These are phyloP conservation scores for Pulveroboletus frians DNA, from an alignment of 768 basidiomycete species.

Conservation along the genomic window DNA sequence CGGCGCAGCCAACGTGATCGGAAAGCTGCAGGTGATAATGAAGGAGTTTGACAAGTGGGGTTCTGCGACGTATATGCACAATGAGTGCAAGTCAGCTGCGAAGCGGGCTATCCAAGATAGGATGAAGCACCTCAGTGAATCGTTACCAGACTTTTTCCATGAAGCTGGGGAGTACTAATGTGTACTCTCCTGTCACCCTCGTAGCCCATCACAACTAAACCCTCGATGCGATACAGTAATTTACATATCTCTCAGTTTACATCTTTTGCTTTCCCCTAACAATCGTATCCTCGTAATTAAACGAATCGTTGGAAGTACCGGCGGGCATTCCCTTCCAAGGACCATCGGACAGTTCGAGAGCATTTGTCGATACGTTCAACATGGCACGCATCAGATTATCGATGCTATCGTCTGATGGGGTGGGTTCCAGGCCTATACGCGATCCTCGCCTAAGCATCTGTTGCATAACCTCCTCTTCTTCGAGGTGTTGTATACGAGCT, in stretches of 20 bases:
- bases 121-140: slow-evolving; percentile 53
- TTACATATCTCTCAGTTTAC: slow-evolving; percentile 5
- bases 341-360: slow-evolving; percentile 20
- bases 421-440: slow-evolving; percentile 31
- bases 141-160: slow-evolving; percentile 58
- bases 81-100: slow-evolving; percentile 60
- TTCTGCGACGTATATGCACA: slow-evolving; percentile 73
- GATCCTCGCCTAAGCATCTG: slow-evolving; percentile 35
- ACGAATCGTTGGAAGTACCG: slow-evolving; percentile 12
- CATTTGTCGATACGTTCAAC: slow-evolving; percentile 27
- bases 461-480: slow-evolving; percentile 42
- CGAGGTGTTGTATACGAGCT: slow-evolving; percentile 34
- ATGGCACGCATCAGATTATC: slow-evolving; percentile 40
- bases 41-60: slow-evolving; percentile 71
- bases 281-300: slow-evolving; percentile 23
- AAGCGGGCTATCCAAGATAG: slow-evolving; percentile 51
- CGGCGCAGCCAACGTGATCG: slow-evolving; percentile 62
- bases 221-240: neutral
- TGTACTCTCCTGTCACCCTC: neutral
- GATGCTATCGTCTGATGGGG: slow-evolving; percentile 34
- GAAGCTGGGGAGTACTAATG: slow-evolving; percentile 31
- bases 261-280: slow-evolving; percentile 24
- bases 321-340: slow-evolving; percentile 25
- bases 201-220: neutral
- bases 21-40: slow-evolving; percentile 54